Evolutionary conservation across 768 basidiomycete genomes (phyloP), one percentile per base, ranked within the genome.

Genomic region (Lactarius deliciosus): DNA sequence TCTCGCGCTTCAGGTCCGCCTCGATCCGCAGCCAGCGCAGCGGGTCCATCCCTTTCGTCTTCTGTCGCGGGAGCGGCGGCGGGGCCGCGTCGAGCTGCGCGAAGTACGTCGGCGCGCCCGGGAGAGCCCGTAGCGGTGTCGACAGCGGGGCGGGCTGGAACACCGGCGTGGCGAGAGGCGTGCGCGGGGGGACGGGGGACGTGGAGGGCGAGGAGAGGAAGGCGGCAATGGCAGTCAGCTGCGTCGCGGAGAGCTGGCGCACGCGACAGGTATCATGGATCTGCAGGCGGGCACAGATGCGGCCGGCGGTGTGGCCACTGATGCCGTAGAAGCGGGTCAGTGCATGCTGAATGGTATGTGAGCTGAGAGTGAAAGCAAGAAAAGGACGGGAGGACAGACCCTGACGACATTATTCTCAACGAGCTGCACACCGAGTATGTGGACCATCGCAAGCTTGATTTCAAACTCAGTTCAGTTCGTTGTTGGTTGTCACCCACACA

Each of bases 151-250:
- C 82, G 28, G 85, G 82, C 45, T 77, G 76, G 75, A 82, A 89
- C 59, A 78, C 69, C 15, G 82, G 79, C 3, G 80, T 70, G 1
- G 92, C 90, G 40, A 94, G 84, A 15, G 88, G 88, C 69, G 87
- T 83, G 43, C 82, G 82, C 7, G 87, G 85, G 3, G 91, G 82
- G 13, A 85, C 81, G 0, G 87, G 80, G 3, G 90, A 84, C 20
- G 92, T 94, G 28, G 84, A 79, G 1, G 97, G 96, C 0, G 94
- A 92, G 5, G 96, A 95, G 11, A 99, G 87, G 78, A 94, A 96
- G 7, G 96, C 92, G 15, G 95, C 90, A n/a, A 99, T 84, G 18
- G 90, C 84, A 16, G 94, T 97, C 59, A 96, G 81, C 83, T 99
- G 97, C 41, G 85, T 81, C 36, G 94, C 88, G 32, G 92, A 87